Base-by-base conservation (phyloP, 2,329 filamentous ascomycete species). In the Capronia coronata region DNA sequence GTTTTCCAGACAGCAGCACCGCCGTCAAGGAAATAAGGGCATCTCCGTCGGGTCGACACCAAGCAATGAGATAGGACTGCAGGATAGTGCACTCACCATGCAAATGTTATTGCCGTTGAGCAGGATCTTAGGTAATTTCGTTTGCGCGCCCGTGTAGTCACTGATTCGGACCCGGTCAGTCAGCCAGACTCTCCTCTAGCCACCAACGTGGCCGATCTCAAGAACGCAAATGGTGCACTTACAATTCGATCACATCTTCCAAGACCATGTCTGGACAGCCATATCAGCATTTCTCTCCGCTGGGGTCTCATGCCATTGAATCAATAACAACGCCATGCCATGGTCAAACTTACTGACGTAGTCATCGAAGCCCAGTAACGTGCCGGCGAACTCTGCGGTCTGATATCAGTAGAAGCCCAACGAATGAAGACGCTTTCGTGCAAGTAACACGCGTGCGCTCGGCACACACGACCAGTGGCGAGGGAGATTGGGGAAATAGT, bases 41-140 rank as follows among this genome's bases (percentile, higher is more conserved):
- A n/a, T n/a, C n/a, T n/a, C n/a, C n/a, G n/a, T n/a, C n/a, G n/a
- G n/a, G n/a, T n/a, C n/a, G n/a, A n/a, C n/a, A n/a, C n/a, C n/a
- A n/a, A n/a, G n/a, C n/a, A n/a, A n/a, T n/a, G n/a, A n/a, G 19
- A 19, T 2, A 8, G 14, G 3, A 19, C 4, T 18, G 4, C 35
- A 14, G 35, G 13, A 38, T 2, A 19, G 16, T 23, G 19, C 21
- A 45, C 76, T 48, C 78, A 95, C 93, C 93, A 98, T 98, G 86
- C 91, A 97, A 58, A 98, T 88, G 64, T 97, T 97, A 73, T 98
- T 98, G 49, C 93, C 93, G 64, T 98, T 98, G 32, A 98, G 74
- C 35, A 98, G 72, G 54, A 98, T 95, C 76, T 97, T 97, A 44
- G 89, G 79, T 34, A 98, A 79, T 68, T 94, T 94, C 39, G 83